Conservation (phyloP, 2,329 filamentous ascomycete genomes). For the Furcasterigmium furcatum region DNA sequence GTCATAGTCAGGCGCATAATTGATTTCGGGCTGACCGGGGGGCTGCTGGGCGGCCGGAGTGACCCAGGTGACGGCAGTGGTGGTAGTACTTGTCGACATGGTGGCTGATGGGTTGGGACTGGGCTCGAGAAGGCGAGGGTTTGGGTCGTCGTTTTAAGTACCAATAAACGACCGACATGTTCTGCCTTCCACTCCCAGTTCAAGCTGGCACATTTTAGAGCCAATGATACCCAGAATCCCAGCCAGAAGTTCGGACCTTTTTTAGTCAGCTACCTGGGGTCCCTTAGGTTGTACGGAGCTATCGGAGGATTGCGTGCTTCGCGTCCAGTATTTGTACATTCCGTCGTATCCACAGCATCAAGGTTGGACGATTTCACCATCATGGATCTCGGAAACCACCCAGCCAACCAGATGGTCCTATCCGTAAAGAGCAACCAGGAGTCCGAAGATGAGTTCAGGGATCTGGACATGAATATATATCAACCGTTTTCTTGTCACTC, state of each 20-base stretch:
- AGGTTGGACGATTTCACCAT: neutral
- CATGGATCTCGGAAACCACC: no score
- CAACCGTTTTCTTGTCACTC: no score
- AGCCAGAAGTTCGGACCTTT: neutral
- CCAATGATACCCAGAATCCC: neutral
- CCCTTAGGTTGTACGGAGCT: neutral
- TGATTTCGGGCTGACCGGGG: constrained; percentile 54
- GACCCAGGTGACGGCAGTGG: neutral
- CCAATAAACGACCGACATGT: no score
- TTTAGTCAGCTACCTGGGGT: neutral
- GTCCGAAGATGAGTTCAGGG: no score
- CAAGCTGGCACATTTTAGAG: neutral
- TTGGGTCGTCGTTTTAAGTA: no score
- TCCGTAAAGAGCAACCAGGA: no score
- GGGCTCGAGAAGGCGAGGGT: no score
- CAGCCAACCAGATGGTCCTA: no score
- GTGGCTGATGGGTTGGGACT: neutral
- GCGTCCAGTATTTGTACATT: neutral
- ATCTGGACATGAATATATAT: no score
- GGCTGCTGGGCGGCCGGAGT: constrained; percentile 21
- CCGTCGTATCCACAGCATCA: neutral
- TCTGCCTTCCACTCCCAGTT: no score
- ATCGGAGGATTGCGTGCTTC: neutral
- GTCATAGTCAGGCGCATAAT: constrained; percentile 49
- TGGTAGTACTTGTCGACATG: neutral